Evolutionary conservation across 768 basidiomycete genomes (phyloP).

Genomic region (Hypholoma fasciculare): DNA sequence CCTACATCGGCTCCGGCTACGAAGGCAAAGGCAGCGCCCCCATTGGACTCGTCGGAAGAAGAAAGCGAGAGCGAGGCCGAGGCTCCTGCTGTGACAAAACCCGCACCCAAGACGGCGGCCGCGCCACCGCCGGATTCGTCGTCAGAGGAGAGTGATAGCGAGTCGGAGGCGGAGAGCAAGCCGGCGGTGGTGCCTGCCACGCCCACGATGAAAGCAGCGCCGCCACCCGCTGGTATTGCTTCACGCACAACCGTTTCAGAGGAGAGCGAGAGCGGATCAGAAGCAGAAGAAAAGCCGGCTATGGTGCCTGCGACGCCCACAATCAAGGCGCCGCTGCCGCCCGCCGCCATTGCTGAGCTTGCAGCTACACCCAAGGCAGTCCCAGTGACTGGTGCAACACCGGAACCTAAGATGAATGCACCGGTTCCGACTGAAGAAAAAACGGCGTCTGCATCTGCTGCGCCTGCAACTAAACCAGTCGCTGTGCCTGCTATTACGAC

Average conservation of each 20-base stretch:
- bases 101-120: slow-evolving; percentile 4
- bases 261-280: slow-evolving; percentile 4
- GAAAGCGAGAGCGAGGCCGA: slow-evolving; percentile 10
- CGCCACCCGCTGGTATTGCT: not conserved
- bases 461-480: not conserved
- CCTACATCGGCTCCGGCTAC: not conserved
- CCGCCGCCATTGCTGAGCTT: not conserved
- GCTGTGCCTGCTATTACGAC: no score
- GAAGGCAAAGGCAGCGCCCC: not conserved
- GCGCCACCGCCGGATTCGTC: not conserved
- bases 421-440: not conserved
- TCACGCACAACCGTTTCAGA: not conserved
- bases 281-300: slow-evolving; percentile 5
- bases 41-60: slow-evolving; percentile 7
- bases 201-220: no score
- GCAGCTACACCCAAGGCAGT: not conserved
- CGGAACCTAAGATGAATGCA: not conserved
- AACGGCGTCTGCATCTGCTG: not conserved
- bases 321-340: not conserved
- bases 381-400: not conserved
- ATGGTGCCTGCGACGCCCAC: not conserved
- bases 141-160: slow-evolving; percentile 1
- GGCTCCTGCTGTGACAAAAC: not conserved
- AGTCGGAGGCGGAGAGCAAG: slow-evolving; percentile 7
- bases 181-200: not conserved